These are phyloP conservation scores for Scortechinia acanthostroma DNA, from an alignment of 2,329 filamentous ascomycete genomes.

Conservation along the genomic window DNA sequence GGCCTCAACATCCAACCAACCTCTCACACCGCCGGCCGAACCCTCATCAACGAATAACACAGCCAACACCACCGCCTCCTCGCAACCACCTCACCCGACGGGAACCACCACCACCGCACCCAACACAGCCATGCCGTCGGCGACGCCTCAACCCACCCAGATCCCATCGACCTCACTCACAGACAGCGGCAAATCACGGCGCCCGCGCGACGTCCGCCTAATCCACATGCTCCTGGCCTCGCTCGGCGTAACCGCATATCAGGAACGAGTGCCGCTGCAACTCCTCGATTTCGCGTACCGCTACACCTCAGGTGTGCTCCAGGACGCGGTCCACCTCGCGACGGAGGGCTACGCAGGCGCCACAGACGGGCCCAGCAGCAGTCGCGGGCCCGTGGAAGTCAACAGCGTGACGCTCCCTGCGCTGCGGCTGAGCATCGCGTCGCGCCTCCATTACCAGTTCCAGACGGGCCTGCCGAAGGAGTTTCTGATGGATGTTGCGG, in stretches of 20 bases:
- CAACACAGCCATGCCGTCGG: constrained; percentile 6
- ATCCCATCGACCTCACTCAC: constrained; percentile 21
- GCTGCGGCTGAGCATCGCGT: constrained; percentile 51
- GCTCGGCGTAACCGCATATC: constrained; percentile 36
- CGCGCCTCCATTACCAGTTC: constrained; percentile 52
- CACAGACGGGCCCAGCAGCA: constrained; percentile 24
- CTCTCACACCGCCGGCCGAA: constrained; percentile 32
- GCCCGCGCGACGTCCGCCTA: constrained; percentile 37
- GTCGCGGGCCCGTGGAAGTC: constrained; percentile 26
- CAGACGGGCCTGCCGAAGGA: constrained; percentile 45
- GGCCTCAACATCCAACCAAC: constrained; percentile 19
- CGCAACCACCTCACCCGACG: constrained; percentile 8
- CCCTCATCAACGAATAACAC: constrained; percentile 11
- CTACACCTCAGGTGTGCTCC: constrained; percentile 40
- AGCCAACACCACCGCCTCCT: constrained; percentile 11
- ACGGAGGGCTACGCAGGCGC: constrained; percentile 36
- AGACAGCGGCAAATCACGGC: constrained; percentile 33
- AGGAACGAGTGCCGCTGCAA: constrained; percentile 40
- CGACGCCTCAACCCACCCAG: constrained; percentile 18
- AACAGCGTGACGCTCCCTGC: constrained; percentile 45
- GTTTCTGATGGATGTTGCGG: constrained; percentile 35
- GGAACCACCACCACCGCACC: constrained; percentile 5
- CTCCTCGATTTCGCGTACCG: constrained; percentile 42
- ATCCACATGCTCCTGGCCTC: constrained; percentile 39
- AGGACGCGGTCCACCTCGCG: constrained; percentile 39